Evolutionary conservation across 1,284 basidiomycete species (phyloP).

Genomic region (Cutaneotrichosporon mucoides): DNA sequence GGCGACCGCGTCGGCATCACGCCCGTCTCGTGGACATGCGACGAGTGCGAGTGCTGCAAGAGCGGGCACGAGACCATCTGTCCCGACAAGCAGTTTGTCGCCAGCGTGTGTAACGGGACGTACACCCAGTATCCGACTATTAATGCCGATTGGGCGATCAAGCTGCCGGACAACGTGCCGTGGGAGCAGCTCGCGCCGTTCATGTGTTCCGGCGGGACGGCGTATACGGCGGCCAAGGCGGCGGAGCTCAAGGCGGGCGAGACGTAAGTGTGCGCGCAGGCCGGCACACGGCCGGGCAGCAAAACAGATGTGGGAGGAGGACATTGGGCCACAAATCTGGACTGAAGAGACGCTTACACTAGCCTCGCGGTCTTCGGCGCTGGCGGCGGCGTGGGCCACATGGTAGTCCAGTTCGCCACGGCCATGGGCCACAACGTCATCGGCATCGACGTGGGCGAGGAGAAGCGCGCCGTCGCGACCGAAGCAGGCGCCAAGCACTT

Average conservation of each 20-base stretch:
- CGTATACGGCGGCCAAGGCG: slow-evolving; percentile 21
- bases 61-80: slow-evolving; percentile 17
- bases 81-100: slow-evolving; percentile 9
- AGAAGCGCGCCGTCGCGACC: slow-evolving; percentile 9
- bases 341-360: too few species aligned
- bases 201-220: slow-evolving; percentile 22
- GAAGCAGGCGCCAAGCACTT: slow-evolving; percentile 12
- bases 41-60: too few species aligned
- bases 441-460: slow-evolving; percentile 18
- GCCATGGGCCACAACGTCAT: slow-evolving; percentile 16
- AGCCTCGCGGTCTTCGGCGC: slow-evolving; percentile 12
- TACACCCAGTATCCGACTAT: slow-evolving; percentile 19
- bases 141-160: slow-evolving; percentile 14
- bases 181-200: slow-evolving; percentile 20
- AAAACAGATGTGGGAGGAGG: too few species aligned
- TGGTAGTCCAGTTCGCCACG: slow-evolving; percentile 20
- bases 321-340: too few species aligned
- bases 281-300: too few species aligned
- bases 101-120: slow-evolving; percentile 11
- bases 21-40: too few species aligned
- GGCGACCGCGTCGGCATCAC: slow-evolving; percentile 13
- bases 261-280: background rate
- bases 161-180: slow-evolving; percentile 13
- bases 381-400: slow-evolving; percentile 22
- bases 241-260: slow-evolving; percentile 13